These are phyloP conservation scores for Sisymbrium irio DNA, from an alignment of 345 rosid genomes.

Conservation along the genomic window DNA sequence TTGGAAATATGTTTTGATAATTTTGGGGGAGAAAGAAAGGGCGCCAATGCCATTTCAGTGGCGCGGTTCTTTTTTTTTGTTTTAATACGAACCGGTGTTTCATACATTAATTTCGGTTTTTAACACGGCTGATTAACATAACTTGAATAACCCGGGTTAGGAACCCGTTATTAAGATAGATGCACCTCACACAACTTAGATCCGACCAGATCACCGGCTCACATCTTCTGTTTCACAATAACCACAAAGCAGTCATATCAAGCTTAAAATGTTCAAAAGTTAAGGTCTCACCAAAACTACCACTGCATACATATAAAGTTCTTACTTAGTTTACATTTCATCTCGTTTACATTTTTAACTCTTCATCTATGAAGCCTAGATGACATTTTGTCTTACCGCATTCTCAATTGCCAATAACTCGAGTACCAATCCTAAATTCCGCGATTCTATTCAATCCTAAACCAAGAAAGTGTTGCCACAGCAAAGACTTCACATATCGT, in stretches of 20 bases:
- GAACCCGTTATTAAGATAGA: background rate
- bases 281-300: background rate
- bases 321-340: background rate
- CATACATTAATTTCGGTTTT: background rate
- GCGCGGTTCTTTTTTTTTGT: background rate
- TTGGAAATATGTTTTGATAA: background rate
- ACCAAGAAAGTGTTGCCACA: conserved; percentile 6
- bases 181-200: background rate
- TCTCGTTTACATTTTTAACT: conserved; percentile 3
- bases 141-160: background rate
- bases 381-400: conserved; percentile 8
- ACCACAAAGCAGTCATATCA: background rate
- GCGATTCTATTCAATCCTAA: conserved; percentile 18
- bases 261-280: background rate
- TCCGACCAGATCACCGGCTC: background rate
- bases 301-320: background rate
- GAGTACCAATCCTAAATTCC: background rate
- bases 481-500: conserved; percentile 59
- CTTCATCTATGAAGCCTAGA: conserved; percentile 14
- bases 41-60: conserved; percentile 15
- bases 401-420: background rate
- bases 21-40: conserved; percentile 2
- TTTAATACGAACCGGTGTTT: background rate
- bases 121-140: background rate
- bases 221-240: background rate